Evolutionary conservation across 257 asterid genomes (phyloP), one percentile per base, ranked within the genome.

Genomic region (Nicotiana obtusifolia): DNA sequence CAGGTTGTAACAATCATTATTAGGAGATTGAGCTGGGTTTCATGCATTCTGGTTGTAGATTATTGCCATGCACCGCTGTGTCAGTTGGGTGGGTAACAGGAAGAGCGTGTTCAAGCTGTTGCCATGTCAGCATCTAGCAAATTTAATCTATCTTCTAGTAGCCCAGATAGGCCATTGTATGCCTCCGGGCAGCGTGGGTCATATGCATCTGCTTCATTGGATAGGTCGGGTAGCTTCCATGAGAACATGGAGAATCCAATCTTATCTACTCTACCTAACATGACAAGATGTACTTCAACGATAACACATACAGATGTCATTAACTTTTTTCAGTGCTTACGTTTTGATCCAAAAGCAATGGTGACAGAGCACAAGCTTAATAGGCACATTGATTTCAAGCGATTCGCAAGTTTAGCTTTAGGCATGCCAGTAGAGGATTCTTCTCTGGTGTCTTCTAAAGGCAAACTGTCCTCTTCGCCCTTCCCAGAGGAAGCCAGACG

Each of bases 61-160:
- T 84, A 87, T 84, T 91, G 97, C 91, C 95, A 92, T 93, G 97
- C 95, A 83, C 90, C 57, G 84, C 89, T 84, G 93, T 92, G 95
- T 89, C 88, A 85, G 87, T 88, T 83, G 89, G 89, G 83, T 80
- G 85, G 81, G 84, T 81, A 88, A 89, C 89, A 89, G 87, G 65
- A 90, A 89, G 77, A 81, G 88, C 67, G 89, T 83, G 89, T 87
- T 89, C 90, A 85, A 89, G 83, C 88, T 89, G 92, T 87, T 91
- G 92, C 93, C 35, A 95, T 95, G 99, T 89, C 97, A 86, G 95
- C 95, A 86, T 92, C 97, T 86, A 90, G 92, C 90, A 95, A 90
- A 88, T 92, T 87, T 86, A 97, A 93, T 88, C 85, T 83, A 77
- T 88, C 99, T 88, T 92, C 97, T 80, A 88, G 89, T 89, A 93